These are phyloP conservation scores for Geotrichum australiense DNA, from an alignment of 1,139 yeast species.

Conservation along the genomic window DNA sequence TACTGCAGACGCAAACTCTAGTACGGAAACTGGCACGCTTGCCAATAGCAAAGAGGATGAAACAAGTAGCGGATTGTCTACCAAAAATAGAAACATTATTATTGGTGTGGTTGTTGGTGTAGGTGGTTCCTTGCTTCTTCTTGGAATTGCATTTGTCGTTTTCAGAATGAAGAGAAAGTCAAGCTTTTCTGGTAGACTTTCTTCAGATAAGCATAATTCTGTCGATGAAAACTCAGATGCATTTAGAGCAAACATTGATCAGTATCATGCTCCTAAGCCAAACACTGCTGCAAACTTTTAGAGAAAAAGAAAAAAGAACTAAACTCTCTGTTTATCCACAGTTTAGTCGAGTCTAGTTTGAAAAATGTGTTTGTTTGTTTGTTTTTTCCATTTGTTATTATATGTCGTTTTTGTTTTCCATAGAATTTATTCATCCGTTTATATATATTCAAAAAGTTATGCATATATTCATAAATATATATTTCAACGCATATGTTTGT, in stretches of 20 bases:
- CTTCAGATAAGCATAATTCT: slow-evolving; percentile 12
- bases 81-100: slow-evolving; percentile 27
- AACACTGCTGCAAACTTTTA: slow-evolving; percentile 36
- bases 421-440: too few species aligned
- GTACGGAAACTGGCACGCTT: slow-evolving; percentile 4
- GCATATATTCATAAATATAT: too few species aligned
- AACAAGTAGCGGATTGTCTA: slow-evolving; percentile 25
- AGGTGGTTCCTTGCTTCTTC: slow-evolving; percentile 29
- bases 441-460: too few species aligned
- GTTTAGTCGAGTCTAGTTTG: neutral
- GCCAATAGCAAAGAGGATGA: slow-evolving; percentile 3
- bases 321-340: neutral
- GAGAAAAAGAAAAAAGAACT: slow-evolving; percentile 1
- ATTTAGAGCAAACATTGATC: slow-evolving; percentile 36
- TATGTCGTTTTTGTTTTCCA: too few species aligned
- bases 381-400: neutral
- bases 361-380: neutral
- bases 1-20: neutral
- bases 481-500: too few species aligned
- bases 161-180: slow-evolving; percentile 22
- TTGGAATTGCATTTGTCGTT: slow-evolving; percentile 26
- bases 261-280: slow-evolving; percentile 30
- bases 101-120: slow-evolving; percentile 33
- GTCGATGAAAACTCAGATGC: slow-evolving; percentile 26
- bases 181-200: neutral